Percentiles rank a stretch among this genome's conserved stretches.
These are phyloP conservation scores for Solanum hybrid DNA, from an alignment of 305 asterid species.

Conservation along the genomic window DNA sequence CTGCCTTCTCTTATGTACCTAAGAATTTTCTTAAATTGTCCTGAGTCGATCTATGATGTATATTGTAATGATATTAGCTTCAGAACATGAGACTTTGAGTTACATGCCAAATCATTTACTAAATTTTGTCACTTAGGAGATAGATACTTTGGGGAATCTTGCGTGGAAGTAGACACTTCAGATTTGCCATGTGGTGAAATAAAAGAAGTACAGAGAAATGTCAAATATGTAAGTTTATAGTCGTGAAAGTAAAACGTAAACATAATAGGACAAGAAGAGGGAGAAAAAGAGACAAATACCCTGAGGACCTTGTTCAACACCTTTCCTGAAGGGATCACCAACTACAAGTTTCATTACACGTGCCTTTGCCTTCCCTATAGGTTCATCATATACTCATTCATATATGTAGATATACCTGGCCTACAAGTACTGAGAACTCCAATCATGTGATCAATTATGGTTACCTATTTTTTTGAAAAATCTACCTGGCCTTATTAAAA, in stretches of 20 bases:
- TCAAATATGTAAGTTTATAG: neutral
- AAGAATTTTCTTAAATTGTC: constrained; percentile 68
- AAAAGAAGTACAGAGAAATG: neutral
- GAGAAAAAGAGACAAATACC: constrained; percentile 12
- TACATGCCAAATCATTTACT: neutral
- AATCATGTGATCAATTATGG: too few relatives aligned
- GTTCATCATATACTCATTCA: constrained; percentile 77
- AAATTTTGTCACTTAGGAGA: neutral
- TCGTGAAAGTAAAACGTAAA: neutral
- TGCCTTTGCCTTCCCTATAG: constrained; percentile 70
- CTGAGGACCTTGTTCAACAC: constrained; percentile 98
- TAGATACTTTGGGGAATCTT: neutral
- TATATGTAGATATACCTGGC: constrained; percentile 76
- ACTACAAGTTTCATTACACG: constrained; percentile 72
- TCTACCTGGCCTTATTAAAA: too few relatives aligned
- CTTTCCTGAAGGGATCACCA: constrained; percentile 92
- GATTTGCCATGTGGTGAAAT: neutral
- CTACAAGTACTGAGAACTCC: too few relatives aligned
- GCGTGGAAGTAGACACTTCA: neutral
- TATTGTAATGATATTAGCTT: neutral
- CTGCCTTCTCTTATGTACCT: constrained; percentile 54
- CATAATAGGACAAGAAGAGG: neutral
- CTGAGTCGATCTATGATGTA: constrained; percentile 45
- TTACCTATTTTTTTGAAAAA: too few relatives aligned
- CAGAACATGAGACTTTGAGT: neutral